Evolutionary conservation across 2,329 filamentous ascomycete species (phyloP), one percentile per base, ranked within the genome.

Genomic region (Botrytis byssoidea): DNA sequence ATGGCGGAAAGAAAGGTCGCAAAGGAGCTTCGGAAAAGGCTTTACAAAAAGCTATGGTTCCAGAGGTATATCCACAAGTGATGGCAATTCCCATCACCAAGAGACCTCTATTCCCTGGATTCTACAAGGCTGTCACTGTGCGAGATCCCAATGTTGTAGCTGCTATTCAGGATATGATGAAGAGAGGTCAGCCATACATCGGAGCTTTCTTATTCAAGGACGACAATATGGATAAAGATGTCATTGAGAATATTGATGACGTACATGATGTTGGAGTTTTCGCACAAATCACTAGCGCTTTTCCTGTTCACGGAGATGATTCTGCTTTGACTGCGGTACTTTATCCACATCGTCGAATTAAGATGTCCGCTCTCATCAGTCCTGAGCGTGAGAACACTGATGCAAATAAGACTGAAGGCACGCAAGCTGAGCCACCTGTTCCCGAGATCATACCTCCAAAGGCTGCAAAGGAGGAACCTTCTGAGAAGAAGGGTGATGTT

Each of bases 41-140:
- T 37, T 86, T 98, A 57, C 90, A 94, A 79, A 98, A 98, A 84
- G 93, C 94, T 2, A 89, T 92, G 4, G 92, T 98, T 22, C 96
- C 96, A 22, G 96, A 99, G 75, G 91, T 98, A 61, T 99, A 99
- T 82, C 96, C 96, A 5, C 96, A 98, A 82, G 95, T 99, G 72
- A 93, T 99, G 88, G 95, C 95, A 3, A 97, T 99, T 73, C 96
- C 96, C 12, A 98, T 99, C 79, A 93, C 94, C 42, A 94, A 97
- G 82, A 89, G 96, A 71, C 96, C 96, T 18, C 85, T 99, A 20
- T 99, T 98, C 83, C 96, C 96, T 1, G 96, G 96, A 1, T 99
- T 98, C 83, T 99, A 99, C 86, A 99, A 99, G 84, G 95, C 96
- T 16, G 96, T 99, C 78, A 99, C 95, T 5, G 97, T 99, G 78